phyloP scores from a whole-genome alignment of 169 alveolate species.

The Plasmodium ovale region DNA sequence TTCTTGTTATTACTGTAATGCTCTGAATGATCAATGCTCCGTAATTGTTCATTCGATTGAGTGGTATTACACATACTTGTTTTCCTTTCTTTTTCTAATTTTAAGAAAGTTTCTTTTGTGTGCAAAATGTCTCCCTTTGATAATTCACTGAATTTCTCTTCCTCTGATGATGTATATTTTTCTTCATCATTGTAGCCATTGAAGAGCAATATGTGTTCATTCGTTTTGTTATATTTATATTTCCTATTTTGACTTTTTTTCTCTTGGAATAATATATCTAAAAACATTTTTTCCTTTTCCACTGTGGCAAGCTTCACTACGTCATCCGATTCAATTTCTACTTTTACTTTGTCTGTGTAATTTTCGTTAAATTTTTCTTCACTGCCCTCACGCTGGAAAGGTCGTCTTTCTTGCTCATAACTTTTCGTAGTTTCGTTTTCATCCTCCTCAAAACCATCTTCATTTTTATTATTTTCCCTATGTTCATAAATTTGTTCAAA shows the following conservation, averaged over 20 bases:
- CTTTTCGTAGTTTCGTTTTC: constrained; percentile 8
- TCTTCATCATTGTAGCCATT: neutral
- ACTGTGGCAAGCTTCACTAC: neutral
- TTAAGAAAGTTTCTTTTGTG: neutral
- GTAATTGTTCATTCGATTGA: too few relatives aligned
- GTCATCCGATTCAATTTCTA: neutral
- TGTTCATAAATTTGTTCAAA: neutral
- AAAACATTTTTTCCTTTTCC: neutral
- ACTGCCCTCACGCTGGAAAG: constrained; percentile 10
- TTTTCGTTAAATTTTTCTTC: constrained; percentile 24
- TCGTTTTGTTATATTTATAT: neutral
- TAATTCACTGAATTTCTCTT: neutral
- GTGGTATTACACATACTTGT: neutral
- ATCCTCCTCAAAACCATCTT: too few relatives aligned
- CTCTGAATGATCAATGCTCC: neutral
- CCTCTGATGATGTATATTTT: neutral
- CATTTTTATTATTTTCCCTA: constrained; percentile 8
- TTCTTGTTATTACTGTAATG: neutral
- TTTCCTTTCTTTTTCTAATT: constrained; percentile 1
- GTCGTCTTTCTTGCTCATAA: neutral
- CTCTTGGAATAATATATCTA: neutral
- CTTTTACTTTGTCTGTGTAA: neutral
- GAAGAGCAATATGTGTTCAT: neutral
- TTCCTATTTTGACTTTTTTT: neutral
- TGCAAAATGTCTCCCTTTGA: neutral